Base-by-base conservation (phyloP, 208 protist genomes). In the Trypanosoma avium region DNA sequence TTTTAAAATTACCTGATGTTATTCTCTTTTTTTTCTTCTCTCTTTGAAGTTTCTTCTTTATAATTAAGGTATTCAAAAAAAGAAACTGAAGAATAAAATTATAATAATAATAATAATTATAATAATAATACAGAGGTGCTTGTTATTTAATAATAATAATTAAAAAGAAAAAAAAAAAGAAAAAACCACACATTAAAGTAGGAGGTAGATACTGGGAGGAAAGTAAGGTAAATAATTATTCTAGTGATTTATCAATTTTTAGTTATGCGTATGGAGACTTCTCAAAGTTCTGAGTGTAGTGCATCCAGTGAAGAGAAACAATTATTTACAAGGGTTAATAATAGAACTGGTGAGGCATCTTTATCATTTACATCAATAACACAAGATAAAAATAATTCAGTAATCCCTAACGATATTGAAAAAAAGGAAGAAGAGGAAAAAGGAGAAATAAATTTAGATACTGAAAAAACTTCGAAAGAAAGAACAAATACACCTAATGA, bases 51-150 rank as follows among this genome's bases (percentile, higher is more conserved):
- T 3, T 9, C 2, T 49, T 62, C 47, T 49, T 33, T 30, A 49
- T 59, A 49, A 42, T 17, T 15, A 59, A 42, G 32, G 48, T 3
- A 19, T 10, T 29, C 32, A 27, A 59, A 36, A 53, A 15, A 59
- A 17, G 53, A 26, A 22, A 40, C 5, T 38, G 4, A 38, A 38
- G 10, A 38, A 38, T 10, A 38, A 38, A 46, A 22, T 5, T 49
- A 30, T n/a, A 53, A 53, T 13, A 46, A 46, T 26, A 58, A 58
- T 42, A 58, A 43, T 42, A 58, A 58, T 42, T 42, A 58, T 22
- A 58, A 33, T n/a, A 42, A 42, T 1, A 9, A 42, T 13, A 42
- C 1, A 42, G 7, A 2, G 17, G 12, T n/a, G 7, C 36, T 3
- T 15, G 17, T n/a, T n/a, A n/a, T n/a, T 10, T 38, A 13, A 38